A percentile compares a stretch with the other conserved stretches of the same genome.
Conservation (phyloP, 108 stramenopile species). For the Discostella stelligeroides region DNA sequence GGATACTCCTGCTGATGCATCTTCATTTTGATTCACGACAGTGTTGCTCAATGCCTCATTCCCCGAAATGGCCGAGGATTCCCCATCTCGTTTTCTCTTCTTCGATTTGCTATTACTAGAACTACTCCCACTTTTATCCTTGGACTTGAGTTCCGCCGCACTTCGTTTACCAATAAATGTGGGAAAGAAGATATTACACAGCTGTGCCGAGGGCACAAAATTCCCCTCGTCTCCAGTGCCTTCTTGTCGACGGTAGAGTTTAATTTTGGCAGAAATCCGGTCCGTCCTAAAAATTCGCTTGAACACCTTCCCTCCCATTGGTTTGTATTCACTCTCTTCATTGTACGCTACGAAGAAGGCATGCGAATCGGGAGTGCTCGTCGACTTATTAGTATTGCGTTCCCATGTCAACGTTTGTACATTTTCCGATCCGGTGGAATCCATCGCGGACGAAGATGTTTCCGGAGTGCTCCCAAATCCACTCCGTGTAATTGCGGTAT, state of each 20-base stretch:
- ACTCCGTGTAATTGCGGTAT: conserved; percentile 16
- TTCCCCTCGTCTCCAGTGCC: conserved; percentile 23
- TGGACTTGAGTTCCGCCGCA: conserved; percentile 18
- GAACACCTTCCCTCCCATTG: conserved; percentile 42
- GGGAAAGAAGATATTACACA: conserved; percentile 72
- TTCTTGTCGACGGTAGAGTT: conserved; percentile 41
- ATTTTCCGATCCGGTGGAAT: background rate
- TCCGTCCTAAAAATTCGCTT: conserved; percentile 47
- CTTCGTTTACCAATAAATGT: conserved; percentile 38
- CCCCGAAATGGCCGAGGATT: conserved; percentile 8
- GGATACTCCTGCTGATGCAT: background rate
- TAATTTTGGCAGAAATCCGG: conserved; percentile 53
- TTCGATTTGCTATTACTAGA: conserved; percentile 15
- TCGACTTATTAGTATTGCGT: conserved; percentile 6
- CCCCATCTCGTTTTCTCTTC: conserved; percentile 31
- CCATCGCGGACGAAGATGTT: conserved; percentile 12
- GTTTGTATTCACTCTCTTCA: conserved; percentile 35
- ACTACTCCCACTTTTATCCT: conserved; percentile 16
- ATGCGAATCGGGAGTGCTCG: conserved; percentile 64
- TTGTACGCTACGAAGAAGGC: conserved; percentile 61
- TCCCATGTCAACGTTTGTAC: conserved; percentile 42
- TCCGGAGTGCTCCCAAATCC: conserved; percentile 27
- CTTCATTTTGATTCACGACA: background rate
- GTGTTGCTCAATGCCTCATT: conserved; percentile 19
- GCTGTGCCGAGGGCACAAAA: conserved; percentile 44